A percentile compares a stretch with the other conserved stretches of the same genome.
These are phyloP conservation scores for Fermentozyma sake DNA, from an alignment of 1,139 yeast species.

Conservation along the genomic window DNA sequence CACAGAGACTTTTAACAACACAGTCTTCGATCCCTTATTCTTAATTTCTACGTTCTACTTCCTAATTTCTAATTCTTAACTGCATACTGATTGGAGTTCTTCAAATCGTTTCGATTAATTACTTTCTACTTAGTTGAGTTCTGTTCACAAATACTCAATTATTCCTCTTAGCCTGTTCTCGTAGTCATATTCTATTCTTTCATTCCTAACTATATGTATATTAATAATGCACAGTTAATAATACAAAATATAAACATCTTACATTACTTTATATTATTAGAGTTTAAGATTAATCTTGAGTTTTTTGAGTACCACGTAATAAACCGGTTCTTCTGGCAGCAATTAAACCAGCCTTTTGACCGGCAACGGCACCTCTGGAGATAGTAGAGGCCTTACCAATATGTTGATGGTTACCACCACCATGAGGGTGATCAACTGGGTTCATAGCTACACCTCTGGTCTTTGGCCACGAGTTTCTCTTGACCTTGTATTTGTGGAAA, in stretches of 20 bases:
- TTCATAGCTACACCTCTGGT: constrained; percentile 99
- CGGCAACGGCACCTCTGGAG: constrained; percentile 99
- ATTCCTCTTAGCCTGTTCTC: no score
- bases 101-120: no score
- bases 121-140: no score
- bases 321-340: constrained; percentile 99
- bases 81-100: no score
- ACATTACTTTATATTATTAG: constrained; percentile 3
- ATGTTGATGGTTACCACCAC: constrained; percentile 99
- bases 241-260: constrained; percentile 2
- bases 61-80: no score
- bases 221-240: constrained; percentile 11
- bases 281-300: constrained; percentile 52
- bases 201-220: constrained; percentile 7
- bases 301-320: constrained; percentile 99
- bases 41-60: no score
- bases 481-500: constrained; percentile 97
- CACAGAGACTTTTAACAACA: no score
- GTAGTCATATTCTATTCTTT: constrained; percentile 1
- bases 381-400: constrained; percentile 99
- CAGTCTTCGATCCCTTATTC: no score
- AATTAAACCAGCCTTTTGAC: constrained; percentile 99
- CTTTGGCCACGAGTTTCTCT: constrained; percentile 99
- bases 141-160: no score
- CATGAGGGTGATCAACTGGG: constrained; percentile 99